These are phyloP conservation scores for Phaseolus lunatus DNA, from an alignment of 306 rosid genomes.

Conservation along the genomic window DNA sequence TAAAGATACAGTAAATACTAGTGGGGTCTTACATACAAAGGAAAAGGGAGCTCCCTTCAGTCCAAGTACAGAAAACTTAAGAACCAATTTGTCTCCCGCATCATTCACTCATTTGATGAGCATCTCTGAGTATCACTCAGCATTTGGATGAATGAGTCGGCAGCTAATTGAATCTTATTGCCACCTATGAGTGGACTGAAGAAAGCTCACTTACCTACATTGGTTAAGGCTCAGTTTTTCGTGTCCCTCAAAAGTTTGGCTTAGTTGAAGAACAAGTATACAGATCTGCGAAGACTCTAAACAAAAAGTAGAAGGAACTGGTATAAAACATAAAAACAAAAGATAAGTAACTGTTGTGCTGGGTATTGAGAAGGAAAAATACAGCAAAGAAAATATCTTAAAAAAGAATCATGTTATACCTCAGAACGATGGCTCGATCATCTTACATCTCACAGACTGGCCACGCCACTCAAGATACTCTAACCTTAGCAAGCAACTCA, in stretches of 20 bases:
- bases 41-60: constrained; percentile 99
- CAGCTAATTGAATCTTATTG: constrained; percentile 77
- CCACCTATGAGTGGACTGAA: constrained; percentile 87
- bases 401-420: background rate
- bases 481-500: no score
- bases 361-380: background rate
- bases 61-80: constrained; percentile 83
- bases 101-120: constrained; percentile 93
- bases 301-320: no score
- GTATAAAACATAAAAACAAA: background rate
- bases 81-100: constrained; percentile 91
- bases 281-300: constrained; percentile 27
- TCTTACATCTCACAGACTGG: background rate
- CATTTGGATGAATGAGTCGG: constrained; percentile 98
- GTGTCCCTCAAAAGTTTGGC: background rate
- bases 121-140: constrained; percentile 46
- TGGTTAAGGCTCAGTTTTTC: background rate
- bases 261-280: background rate
- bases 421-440: background rate
- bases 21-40: background rate
- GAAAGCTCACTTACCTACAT: constrained; percentile 75
- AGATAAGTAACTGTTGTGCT: no score
- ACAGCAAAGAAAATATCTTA: no score
- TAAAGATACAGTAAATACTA: no score
- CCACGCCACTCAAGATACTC: no score